Base-by-base conservation (phyloP, 441 rosid species). In the Aquilaria agallochum region DNA sequence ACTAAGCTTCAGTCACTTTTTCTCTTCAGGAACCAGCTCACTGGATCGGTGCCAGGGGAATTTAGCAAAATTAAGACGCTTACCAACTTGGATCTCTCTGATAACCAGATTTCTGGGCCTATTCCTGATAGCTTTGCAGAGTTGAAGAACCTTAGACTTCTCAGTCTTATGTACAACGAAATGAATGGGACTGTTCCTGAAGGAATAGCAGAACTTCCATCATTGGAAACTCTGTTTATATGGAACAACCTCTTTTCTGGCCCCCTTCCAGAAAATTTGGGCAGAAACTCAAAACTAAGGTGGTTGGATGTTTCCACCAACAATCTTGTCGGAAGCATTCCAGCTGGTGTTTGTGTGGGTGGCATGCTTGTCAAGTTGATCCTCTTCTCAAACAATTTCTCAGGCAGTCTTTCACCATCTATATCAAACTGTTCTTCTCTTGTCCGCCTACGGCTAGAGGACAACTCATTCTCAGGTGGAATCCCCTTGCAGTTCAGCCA, bases 231-330 rank as follows among this genome's bases (percentile, higher is more conserved):
- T 62, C 80, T 94, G 33, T 83, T 94, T 33, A 70, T 94, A 68
- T 94, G 99, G 99, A 88, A 83, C 79, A 94, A 91, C 65, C 68
- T 76, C 75, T 94, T 91, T 69, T 64, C 89, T 42, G 99, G 99
- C 0, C 67, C 89, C 60, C 95, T 94, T 68, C 99, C 97, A 5
- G 50, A 63, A 56, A 79, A 79, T 68, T 78, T 94, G 70, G 99
- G 99, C 31, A 78, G 42, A 72, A 81, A 84, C 74, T 79, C 84
- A 58, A 89, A 84, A 68, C 96, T 94, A 9, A 74, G 81, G 73
- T 91, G 94, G 95, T 76, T 91, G 10, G 97, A 94, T 70, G 94
- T 86, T 66, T 91, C 99, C 0, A 86, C 92, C 47, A 94, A 94
- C 76, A 86, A 75, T 69, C 82, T 94, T 70, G 55, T 63, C 34